These are phyloP conservation scores for Stentor coeruleus DNA, from an alignment of 73 alveolate species.

Conservation along the genomic window DNA sequence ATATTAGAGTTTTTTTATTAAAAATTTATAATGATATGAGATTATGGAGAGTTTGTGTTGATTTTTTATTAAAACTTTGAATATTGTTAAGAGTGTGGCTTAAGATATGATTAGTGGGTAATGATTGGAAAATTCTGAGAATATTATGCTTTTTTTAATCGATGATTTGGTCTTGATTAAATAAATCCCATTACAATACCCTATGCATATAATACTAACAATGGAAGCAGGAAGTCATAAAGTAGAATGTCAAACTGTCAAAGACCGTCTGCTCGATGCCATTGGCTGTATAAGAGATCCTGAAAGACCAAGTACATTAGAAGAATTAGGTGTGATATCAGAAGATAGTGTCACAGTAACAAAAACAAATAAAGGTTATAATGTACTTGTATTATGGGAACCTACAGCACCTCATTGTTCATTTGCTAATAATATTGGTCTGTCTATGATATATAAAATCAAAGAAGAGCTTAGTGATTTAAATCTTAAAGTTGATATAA, in stretches of 20 bases:
- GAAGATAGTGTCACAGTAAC: constrained; percentile 32
- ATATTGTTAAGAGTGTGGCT: too few species aligned
- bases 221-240: not conserved
- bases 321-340: constrained; percentile 33
- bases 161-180: too few species aligned
- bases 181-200: too few species aligned
- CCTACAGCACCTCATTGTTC: constrained; percentile 42
- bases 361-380: not conserved
- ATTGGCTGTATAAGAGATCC: constrained; percentile 41
- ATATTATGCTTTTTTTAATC: too few species aligned
- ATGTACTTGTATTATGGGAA: constrained; percentile 28
- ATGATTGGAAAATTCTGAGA: too few species aligned
- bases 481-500: constrained; percentile 32
- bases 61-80: too few species aligned
- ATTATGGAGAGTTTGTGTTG: too few species aligned
- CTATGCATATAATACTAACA: too few species aligned
- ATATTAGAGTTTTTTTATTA: too few species aligned
- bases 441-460: constrained; percentile 35
- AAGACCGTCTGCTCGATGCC: constrained; percentile 11
- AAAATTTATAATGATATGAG: too few species aligned
- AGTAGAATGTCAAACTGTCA: not conserved
- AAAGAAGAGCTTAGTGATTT: not conserved
- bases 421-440: constrained; percentile 39
- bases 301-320: constrained; percentile 31
- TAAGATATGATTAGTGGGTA: too few species aligned